Conservation (phyloP, 2,329 filamentous ascomycete genomes). For the Seiridium cupressi region DNA sequence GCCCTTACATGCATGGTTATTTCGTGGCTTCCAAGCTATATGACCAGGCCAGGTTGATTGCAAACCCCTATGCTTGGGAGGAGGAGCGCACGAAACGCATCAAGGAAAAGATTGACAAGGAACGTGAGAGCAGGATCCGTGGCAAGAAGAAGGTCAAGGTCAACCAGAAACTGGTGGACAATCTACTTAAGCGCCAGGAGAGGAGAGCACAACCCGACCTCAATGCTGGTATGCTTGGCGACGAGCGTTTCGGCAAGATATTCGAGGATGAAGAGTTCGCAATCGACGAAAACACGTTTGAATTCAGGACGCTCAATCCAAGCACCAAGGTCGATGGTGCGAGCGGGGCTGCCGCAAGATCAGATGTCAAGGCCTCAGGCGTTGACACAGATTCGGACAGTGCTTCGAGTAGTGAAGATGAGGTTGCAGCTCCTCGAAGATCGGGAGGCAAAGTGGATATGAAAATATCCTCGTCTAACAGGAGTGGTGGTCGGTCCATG, state of each 20-base stretch:
- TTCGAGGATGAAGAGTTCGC: slow-evolving; percentile 93
- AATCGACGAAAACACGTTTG: slow-evolving; percentile 84
- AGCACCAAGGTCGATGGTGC: slow-evolving; percentile 60
- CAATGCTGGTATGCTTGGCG: slow-evolving; percentile 68
- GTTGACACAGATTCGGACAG: slow-evolving; percentile 33
- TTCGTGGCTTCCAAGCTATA: slow-evolving; percentile 95
- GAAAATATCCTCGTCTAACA: slow-evolving; percentile 68
- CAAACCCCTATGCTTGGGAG: slow-evolving; percentile 91
- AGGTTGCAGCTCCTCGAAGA: slow-evolving; percentile 20
- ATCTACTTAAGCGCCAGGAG: slow-evolving; percentile 65
- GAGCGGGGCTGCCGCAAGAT: slow-evolving; percentile 27
- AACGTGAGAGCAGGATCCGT: slow-evolving; percentile 90
- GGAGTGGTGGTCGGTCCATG: slow-evolving; percentile 55
- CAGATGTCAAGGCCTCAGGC: slow-evolving; percentile 40
- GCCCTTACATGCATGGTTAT: slow-evolving; percentile 99
- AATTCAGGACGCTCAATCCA: slow-evolving; percentile 87
- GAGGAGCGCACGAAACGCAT: slow-evolving; percentile 89
- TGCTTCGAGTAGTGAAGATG: slow-evolving; percentile 37
- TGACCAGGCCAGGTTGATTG: slow-evolving; percentile 89
- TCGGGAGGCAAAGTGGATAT: slow-evolving; percentile 46
- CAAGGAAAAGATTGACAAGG: slow-evolving; percentile 94
- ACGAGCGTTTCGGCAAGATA: slow-evolving; percentile 81
- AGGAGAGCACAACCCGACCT: slow-evolving; percentile 57
- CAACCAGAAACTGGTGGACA: slow-evolving; percentile 79
- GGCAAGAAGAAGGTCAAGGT: slow-evolving; percentile 98